Evolutionary conservation across 305 asterid species (phyloP).

Genomic region (Fraxinus sp.): DNA sequence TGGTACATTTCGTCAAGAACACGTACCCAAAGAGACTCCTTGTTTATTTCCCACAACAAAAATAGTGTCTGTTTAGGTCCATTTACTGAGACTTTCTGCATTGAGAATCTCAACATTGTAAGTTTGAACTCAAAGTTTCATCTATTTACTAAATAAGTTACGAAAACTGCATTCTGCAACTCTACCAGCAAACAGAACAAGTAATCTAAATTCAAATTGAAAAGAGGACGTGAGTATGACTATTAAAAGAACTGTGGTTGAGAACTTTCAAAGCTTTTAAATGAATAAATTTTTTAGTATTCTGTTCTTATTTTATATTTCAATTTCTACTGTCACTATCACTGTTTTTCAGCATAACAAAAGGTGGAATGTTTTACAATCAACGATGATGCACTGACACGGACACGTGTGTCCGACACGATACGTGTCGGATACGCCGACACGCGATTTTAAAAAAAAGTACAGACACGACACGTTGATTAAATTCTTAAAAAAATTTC

Average conservation of each 20-base stretch:
- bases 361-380: neutral
- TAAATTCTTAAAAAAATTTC: no score
- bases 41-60: conserved; percentile 58
- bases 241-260: neutral
- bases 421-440: no score
- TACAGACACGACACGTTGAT: no score
- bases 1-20: conserved; percentile 88
- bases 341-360: neutral
- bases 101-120: conserved; percentile 6
- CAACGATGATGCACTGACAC: no score
- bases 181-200: neutral
- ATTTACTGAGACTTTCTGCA: conserved; percentile 50
- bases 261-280: neutral
- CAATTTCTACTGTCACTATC: neutral
- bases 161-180: neutral
- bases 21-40: conserved; percentile 34
- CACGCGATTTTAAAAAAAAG: no score
- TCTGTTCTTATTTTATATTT: neutral
- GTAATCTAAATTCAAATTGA: neutral
- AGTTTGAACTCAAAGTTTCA: neutral
- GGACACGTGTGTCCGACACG: no score
- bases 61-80: conserved; percentile 40
- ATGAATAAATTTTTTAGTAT: neutral
- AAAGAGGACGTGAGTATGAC: neutral
- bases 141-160: conserved; percentile 3